A percentile compares a stretch with the other conserved stretches of the same genome.
Conservation (phyloP, 2,329 filamentous ascomycete genomes). For the Periglandula ipomoeae region DNA sequence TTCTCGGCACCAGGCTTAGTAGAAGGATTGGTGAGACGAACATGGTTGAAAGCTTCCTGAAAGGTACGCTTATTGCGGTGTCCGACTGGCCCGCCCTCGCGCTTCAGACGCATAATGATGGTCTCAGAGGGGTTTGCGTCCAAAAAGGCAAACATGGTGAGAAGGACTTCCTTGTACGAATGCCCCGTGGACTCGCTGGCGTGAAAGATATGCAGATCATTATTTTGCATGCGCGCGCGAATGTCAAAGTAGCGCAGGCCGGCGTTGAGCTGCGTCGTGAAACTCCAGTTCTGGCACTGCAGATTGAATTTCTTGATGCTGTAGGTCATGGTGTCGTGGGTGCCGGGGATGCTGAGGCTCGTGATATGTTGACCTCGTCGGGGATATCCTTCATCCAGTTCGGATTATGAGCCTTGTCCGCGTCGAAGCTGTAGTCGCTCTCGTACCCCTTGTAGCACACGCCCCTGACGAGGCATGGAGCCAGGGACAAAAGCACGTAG, state of each 20-base stretch:
- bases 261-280: constrained; percentile 33
- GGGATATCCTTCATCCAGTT: constrained; percentile 36
- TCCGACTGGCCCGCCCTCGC: constrained; percentile 32
- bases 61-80: constrained; percentile 29
- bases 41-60: constrained; percentile 34
- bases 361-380: constrained; percentile 31
- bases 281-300: constrained; percentile 39
- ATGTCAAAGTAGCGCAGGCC: constrained; percentile 43
- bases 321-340: constrained; percentile 45
- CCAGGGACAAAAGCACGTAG: constrained; percentile 16
- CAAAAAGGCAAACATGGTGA: constrained; percentile 36
- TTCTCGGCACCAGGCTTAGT: constrained; percentile 25
- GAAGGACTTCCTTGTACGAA: constrained; percentile 32
- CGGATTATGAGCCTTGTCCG: constrained; percentile 21
- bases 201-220: constrained; percentile 39
- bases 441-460: constrained; percentile 21
- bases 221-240: constrained; percentile 32
- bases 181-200: constrained; percentile 35
- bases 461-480: constrained; percentile 19
- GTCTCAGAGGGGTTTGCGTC: constrained; percentile 34
- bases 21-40: constrained; percentile 24
- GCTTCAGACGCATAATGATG: constrained; percentile 41
- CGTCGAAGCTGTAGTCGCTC: constrained; percentile 33
- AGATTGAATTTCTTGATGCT: constrained; percentile 24
- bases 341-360: constrained; percentile 40